Evolutionary conservation across 768 basidiomycete species (phyloP).

Genomic region (Boletus barrowsii): DNA sequence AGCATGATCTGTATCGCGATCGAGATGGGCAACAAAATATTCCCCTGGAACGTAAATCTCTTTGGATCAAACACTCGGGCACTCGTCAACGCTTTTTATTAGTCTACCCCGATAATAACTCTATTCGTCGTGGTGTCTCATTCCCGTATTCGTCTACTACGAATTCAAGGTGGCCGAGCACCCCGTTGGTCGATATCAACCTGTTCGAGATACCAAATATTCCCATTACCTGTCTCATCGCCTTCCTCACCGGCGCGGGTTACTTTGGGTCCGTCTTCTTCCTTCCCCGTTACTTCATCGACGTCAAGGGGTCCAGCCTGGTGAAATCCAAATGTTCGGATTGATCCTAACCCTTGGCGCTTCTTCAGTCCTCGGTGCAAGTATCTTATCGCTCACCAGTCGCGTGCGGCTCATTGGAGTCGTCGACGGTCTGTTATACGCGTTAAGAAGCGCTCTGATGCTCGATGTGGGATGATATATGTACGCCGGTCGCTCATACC

Average conservation of each 20-base stretch:
- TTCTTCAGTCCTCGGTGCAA: slow-evolving; percentile 35
- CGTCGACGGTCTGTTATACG: slow-evolving; percentile 31
- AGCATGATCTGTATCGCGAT: slow-evolving; percentile 37
- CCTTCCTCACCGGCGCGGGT: slow-evolving; percentile 37
- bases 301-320: slow-evolving; percentile 32
- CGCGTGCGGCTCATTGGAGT: slow-evolving; percentile 31
- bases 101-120: slow-evolving; percentile 30
- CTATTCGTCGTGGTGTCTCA: slow-evolving; percentile 30
- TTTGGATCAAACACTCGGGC: not conserved
- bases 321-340: slow-evolving; percentile 36
- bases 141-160: slow-evolving; percentile 35
- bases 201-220: slow-evolving; percentile 35
- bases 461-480: slow-evolving; percentile 28
- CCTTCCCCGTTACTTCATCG: slow-evolving; percentile 39
- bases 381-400: slow-evolving; percentile 32
- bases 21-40: slow-evolving; percentile 37
- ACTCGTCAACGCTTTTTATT: slow-evolving; percentile 1
- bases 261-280: slow-evolving; percentile 38
- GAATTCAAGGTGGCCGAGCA: slow-evolving; percentile 32
- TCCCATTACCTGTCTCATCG: slow-evolving; percentile 34
- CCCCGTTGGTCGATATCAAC: slow-evolving; percentile 34
- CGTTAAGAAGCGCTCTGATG: slow-evolving; percentile 33
- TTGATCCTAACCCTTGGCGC: slow-evolving; percentile 33
- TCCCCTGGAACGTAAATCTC: slow-evolving; percentile 32
- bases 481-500: slow-evolving; percentile 25